These are phyloP conservation scores for Austropuccinia psidii DNA, from an alignment of 1,284 basidiomycete genomes.

Conservation along the genomic window DNA sequence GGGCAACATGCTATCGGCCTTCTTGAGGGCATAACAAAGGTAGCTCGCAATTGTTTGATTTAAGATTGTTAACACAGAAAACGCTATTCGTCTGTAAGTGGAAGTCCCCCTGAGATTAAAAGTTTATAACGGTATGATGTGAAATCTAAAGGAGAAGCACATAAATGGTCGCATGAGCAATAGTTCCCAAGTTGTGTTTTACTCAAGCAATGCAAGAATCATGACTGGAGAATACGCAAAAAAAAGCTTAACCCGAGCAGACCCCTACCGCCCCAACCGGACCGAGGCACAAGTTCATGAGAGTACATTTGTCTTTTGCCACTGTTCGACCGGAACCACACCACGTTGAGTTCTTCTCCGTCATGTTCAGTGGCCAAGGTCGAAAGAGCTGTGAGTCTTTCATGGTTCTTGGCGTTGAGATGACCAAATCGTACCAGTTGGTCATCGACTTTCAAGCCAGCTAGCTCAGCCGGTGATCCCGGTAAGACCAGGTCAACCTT, in stretches of 20 bases:
- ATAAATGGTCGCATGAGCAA: too few relatives aligned
- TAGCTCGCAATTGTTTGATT: too few relatives aligned
- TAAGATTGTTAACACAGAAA: too few relatives aligned
- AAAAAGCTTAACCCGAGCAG: conserved; percentile 7
- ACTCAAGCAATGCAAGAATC: not conserved
- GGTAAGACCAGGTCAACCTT: conserved; percentile 10
- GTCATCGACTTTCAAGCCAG: conserved; percentile 2
- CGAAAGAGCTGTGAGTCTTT: not conserved
- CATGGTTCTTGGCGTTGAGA: conserved; percentile 10
- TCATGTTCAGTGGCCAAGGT: conserved; percentile 1
- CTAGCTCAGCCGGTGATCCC: not conserved
- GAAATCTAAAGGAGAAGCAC: too few relatives aligned
- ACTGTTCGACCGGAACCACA: conserved; percentile 17
- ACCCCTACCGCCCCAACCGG: conserved; percentile 30
- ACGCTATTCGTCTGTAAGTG: too few relatives aligned
- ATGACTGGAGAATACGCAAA: not conserved
- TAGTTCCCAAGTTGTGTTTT: too few relatives aligned
- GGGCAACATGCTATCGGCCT: too few relatives aligned
- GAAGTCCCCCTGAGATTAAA: too few relatives aligned
- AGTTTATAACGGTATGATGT: too few relatives aligned
- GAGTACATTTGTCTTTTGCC: conserved; percentile 15
- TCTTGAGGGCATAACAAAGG: too few relatives aligned
- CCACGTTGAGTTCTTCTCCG: not conserved
- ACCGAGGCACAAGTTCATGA: conserved; percentile 1
- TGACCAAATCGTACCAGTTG: conserved; percentile 12